Base-by-base conservation (phyloP, 129 eudicot species). In the Silybum marianum region DNA sequence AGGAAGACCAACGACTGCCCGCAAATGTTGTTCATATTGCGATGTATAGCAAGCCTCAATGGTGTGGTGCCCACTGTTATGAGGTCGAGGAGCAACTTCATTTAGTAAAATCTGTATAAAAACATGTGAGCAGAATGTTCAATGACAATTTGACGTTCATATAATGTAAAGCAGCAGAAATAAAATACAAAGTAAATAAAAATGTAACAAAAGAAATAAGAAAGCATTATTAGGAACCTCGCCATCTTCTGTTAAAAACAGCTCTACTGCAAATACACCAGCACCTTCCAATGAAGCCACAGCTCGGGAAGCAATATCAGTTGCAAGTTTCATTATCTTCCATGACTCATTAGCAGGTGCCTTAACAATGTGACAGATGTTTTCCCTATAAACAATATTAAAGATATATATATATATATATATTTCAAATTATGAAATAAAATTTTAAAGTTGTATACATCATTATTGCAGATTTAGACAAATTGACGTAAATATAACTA, bases 31-130 rank as follows among this genome's bases (percentile, higher is more conserved):
- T 86, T 95, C 99, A 51, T 74, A 95, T 81, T 95, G 99, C 75
- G 99, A 95, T 63, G 98, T 93, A 60, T 81, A 93, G 77, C 99
- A 95, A 10, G 99, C 70, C 71, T 95, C 99, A 7, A 93, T 95
- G 0, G 98, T 89, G 80, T 95, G 99, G 83, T 93, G 99, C 51
- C 99, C 99, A 71, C 99, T 95, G 79, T 95, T 95, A 84, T 95
- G 99, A 78, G 99, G 98, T 69, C 99, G 85, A 25, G 99, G 99
- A 67, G 99, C 99, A 71, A 95, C 99, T 86, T 95, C 99, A 85
- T 95, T 95, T 71, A 95, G 84, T 82, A 95, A 86, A 79, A 95
- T 88, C 99, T 95, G 91, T 73, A 80, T 65, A 2, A 66, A 77
- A 48, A 51, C 32, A 72, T 42, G 60, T 21, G 69, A 63, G 23